A percentile compares a stretch with the other conserved stretches of the same genome.
Conservation (phyloP, 148 eudicot species). For the Vaccinium corymbosum region DNA sequence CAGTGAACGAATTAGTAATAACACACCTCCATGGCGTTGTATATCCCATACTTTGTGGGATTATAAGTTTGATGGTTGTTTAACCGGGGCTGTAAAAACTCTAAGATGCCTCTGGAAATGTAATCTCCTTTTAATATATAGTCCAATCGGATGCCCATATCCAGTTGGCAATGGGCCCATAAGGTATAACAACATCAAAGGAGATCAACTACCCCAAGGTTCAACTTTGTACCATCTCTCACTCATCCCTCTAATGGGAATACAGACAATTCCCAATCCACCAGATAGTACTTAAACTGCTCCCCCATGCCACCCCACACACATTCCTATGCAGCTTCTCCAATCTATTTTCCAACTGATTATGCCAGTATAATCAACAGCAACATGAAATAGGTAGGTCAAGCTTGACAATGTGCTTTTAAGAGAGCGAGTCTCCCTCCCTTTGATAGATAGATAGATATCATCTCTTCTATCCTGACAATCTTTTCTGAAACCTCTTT, state of each 20-base stretch:
- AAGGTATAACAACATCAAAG: background rate
- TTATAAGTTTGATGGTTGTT: background rate
- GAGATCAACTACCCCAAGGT: background rate
- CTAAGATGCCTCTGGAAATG: background rate
- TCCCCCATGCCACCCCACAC: background rate
- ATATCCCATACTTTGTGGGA: background rate
- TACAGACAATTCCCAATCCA: background rate
- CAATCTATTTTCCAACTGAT: background rate
- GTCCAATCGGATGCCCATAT: background rate
- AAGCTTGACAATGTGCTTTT: background rate
- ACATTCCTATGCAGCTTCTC: background rate
- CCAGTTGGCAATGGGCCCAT: background rate
- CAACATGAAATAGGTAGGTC: constrained; percentile 1
- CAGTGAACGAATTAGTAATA: background rate
- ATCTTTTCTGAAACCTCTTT: background rate
- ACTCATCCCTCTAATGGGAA: background rate
- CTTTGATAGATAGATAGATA: background rate
- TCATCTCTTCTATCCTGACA: background rate
- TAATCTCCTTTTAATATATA: background rate
- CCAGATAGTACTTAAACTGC: background rate
- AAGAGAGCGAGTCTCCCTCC: no score
- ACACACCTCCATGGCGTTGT: background rate
- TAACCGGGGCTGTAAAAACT: background rate
- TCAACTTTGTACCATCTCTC: background rate
- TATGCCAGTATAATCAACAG: background rate